Evolutionary conservation across 176 grass and related monocot species (phyloP).

Genomic region (Bothriochloa decipiens): DNA sequence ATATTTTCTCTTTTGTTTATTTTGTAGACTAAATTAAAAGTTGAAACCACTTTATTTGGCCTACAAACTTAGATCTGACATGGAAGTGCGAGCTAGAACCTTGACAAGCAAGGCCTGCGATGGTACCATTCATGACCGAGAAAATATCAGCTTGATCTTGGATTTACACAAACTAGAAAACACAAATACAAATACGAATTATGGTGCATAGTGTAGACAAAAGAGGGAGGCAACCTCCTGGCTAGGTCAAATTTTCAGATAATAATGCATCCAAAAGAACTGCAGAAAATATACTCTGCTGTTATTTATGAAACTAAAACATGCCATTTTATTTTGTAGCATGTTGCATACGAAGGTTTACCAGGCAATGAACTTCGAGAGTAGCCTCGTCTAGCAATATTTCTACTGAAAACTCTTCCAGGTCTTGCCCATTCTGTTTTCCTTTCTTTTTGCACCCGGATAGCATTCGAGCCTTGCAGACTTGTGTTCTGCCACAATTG

Average conservation of each 20-base stretch:
- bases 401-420: constrained; percentile 45
- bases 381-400: constrained; percentile 44
- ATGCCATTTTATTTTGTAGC: neutral
- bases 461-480: constrained; percentile 37
- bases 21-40: neutral
- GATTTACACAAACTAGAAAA: neutral
- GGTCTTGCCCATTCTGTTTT: constrained; percentile 42
- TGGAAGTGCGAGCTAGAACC: neutral
- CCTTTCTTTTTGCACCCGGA: constrained; percentile 30
- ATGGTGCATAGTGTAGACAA: neutral
- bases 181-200: neutral
- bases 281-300: neutral
- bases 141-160: neutral
- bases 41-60: neutral
- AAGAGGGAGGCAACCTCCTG: neutral
- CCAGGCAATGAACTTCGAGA: constrained; percentile 48
- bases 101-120: neutral
- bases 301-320: constrained; percentile 16
- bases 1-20: neutral
- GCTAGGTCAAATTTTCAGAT: neutral
- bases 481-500: constrained; percentile 39
- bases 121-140: neutral
- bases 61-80: neutral
- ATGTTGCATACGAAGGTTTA: constrained; percentile 23
- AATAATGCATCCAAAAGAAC: constrained; percentile 9